Evolutionary conservation across 257 asterid genomes (phyloP), one percentile per base, ranked within the genome.

Genomic region (Petrea volubilis): DNA sequence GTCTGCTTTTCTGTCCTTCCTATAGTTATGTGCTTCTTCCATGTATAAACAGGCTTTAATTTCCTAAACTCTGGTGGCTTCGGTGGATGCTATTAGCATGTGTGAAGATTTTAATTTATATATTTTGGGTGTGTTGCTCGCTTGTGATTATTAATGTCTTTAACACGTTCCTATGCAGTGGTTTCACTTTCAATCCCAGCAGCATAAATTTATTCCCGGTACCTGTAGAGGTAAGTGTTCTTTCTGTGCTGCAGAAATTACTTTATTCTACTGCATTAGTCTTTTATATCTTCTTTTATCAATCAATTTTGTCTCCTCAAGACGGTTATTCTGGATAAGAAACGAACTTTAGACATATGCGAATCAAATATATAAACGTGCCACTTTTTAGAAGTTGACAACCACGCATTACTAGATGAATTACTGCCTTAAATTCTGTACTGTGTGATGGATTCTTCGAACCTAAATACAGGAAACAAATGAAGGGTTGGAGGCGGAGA

Each of bases 171-270:
- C 21, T 27, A 20, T 74, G 87, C 96, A 89, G 96, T 76, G 88
- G 87, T 68, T 80, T 87, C 75, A 74, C 78, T 56, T 91, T 87
- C 77, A 78, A 85, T 31, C 86, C 81, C 46, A 71, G 78, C 81
- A 82, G 89, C 83, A 89, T 91, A 79, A 85, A 84, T 74, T 81
- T 93, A 70, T 93, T 86, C 77, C 81, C 90, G 0, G 89, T 87
- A 14, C 84, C 95, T 64, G 34, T 57, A 41, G 84, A 89, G 56
- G 96, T 92, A 79, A 90, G 96, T 80, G 6, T 43, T 60, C 51
- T 27, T 44, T 49, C 7, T 64, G 68, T 49, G 38, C 34, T 2
- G 10, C 68, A 57, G 3, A 17, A 36, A 41, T 25, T 14, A 62
- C n/a, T 38, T 41, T 68, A 27, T 38, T 38, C 13, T 10, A 36